Evolutionary conservation across 2,329 filamentous ascomycete species (phyloP), one percentile per base, ranked within the genome.

Genomic region (Neofusicoccum ribis): DNA sequence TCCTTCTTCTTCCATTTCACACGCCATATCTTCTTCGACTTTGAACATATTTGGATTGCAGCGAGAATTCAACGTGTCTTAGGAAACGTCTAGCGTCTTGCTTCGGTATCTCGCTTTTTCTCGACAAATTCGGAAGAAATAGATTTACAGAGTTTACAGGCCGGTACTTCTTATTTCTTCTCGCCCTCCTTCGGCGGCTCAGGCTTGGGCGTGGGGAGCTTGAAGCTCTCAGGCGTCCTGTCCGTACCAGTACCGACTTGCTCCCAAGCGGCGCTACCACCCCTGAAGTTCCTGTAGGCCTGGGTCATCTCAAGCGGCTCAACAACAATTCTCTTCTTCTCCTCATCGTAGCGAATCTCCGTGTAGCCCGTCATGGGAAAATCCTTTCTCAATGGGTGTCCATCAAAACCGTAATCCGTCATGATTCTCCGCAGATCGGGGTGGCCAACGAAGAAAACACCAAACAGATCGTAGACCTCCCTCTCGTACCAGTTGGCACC

Each of bases 341-440:
- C 96, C 82, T 99, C 95, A 72, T 99, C 95, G 77, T 96, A 99
- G 75, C 95, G 87, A 71, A 99, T 90, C 83, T 99, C 96, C 39
- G 95, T 99, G 84, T 99, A 99, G 54, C 95, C 95, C 2, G 95
- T 97, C 78, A 99, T 82, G 23, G 95, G 95, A 83, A 99, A 99
- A 78, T 99, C 95, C 84, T 99, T 99, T 76, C 96, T 88, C 76
- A 99, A 83, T 47, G 95, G 95, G 82, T 99, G 95, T 62, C 95
- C 95, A 79, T 99, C 96, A 76, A 99, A 99, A 62, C 95, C 95
- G 79, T 99, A 99, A 79, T 99, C 95, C 70, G 95, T 99, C 94
- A 99, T 96, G 82, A 99, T 98, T 72, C 95, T 88, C 78, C 95
- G 89, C 72, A 99, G 84, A 82, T 99, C 96, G 44, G 95, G 95